Percentiles rank a stretch among this genome's conserved stretches.
phyloP scores from a whole-genome alignment of 192 early-diverging fungal genomes.

The Helicostylum pulchrum region DNA sequence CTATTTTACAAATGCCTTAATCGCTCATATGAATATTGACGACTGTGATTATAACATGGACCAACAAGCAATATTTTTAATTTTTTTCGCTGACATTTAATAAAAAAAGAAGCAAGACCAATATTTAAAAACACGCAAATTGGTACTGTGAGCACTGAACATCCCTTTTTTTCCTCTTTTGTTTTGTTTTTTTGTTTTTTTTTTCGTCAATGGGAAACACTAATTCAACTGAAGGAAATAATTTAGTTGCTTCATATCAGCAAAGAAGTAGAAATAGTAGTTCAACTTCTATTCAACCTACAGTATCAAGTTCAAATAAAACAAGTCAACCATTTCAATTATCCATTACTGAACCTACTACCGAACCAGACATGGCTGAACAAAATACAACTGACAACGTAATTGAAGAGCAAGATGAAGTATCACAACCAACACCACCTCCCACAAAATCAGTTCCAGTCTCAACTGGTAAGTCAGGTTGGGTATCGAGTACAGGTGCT shows the following conservation, averaged over 20 bases:
- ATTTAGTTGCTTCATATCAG: not conserved
- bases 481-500: slow-evolving; percentile 29
- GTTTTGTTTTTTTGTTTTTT: not conserved
- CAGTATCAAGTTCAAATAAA: not conserved
- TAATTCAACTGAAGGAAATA: slow-evolving; percentile 13
- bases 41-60: no score
- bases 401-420: not conserved
- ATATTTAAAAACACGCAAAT: no score
- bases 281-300: slow-evolving; percentile 3
- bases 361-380: not conserved
- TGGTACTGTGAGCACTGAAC: no score
- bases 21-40: no score
- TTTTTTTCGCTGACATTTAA: no score
- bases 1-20: no score
- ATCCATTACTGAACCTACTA: not conserved
- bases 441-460: slow-evolving; percentile 8
- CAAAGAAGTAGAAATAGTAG: slow-evolving; percentile 1
- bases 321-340: not conserved
- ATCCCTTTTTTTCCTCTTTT: not conserved
- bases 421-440: not conserved
- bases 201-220: slow-evolving; percentile 4
- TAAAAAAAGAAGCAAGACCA: no score
- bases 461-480: slow-evolving; percentile 19
- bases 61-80: no score
- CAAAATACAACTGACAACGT: not conserved